Conservation (phyloP, 306 rosid species). For the Trifolium subterraneum region DNA sequence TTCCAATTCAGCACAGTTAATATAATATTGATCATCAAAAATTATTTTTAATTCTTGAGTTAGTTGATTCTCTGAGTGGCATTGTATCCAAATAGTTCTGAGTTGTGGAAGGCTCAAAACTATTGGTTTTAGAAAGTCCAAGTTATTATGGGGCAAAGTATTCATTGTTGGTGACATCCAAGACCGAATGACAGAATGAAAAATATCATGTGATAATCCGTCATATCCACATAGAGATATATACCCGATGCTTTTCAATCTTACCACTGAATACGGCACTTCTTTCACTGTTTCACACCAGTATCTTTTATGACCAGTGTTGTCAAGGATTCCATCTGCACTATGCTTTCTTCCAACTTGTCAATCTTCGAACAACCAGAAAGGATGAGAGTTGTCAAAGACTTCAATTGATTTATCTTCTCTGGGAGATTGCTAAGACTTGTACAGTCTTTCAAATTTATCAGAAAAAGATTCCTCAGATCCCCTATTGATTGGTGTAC, state of each 20-base stretch:
- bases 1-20: not conserved
- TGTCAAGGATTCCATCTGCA: constrained; percentile 51
- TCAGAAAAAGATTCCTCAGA: not conserved
- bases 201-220: constrained; percentile 35
- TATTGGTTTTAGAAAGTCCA: not conserved
- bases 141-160: not conserved
- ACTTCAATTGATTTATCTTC: constrained; percentile 32
- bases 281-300: constrained; percentile 38
- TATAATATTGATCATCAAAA: not conserved
- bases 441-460: constrained; percentile 38
- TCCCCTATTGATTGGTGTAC: constrained; percentile 48
- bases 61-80: not conserved
- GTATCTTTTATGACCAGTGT: constrained; percentile 45
- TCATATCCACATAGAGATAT: constrained; percentile 48
- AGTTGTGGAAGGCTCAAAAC: not conserved
- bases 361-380: constrained; percentile 51
- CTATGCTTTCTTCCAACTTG: constrained; percentile 44
- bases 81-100: constrained; percentile 31
- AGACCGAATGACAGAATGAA: constrained; percentile 45
- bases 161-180: constrained; percentile 40
- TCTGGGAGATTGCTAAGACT: constrained; percentile 25
- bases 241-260: constrained; percentile 32
- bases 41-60: not conserved
- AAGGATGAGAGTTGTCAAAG: constrained; percentile 48
- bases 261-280: constrained; percentile 36